Conservation (phyloP, 495 filamentous ascomycete genomes). For the Aspergillus affinis region DNA sequence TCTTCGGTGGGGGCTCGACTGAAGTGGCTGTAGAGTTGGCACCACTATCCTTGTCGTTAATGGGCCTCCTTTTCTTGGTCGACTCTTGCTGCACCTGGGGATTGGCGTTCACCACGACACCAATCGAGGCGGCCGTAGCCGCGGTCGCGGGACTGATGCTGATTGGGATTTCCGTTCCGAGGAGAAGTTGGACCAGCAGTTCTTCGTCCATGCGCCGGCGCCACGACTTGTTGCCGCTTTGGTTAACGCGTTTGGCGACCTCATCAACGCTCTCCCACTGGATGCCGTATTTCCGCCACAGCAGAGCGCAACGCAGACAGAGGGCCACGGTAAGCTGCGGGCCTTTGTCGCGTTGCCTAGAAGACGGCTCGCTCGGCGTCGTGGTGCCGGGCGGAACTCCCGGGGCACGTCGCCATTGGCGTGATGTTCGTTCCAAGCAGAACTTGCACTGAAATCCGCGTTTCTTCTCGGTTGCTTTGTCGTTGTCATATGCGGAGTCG, state of each 20-base stretch:
- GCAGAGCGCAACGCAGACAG: conserved; percentile 81
- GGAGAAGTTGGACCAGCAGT: conserved; percentile 73
- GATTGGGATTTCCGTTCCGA: conserved; percentile 51
- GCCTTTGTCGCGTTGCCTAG: conserved; percentile 69
- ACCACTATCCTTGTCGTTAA: conserved; percentile 48
- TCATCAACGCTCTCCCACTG: conserved; percentile 97
- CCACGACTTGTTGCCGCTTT: conserved; percentile 80
- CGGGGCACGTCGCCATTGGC: conserved; percentile 91
- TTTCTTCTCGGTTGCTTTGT: conserved; percentile 77
- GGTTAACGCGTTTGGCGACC: conserved; percentile 82
- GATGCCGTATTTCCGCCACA: conserved; percentile 94
- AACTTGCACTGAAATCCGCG: conserved; percentile 93
- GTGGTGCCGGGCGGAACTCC: conserved; percentile 68
- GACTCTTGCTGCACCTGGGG: conserved; percentile 47
- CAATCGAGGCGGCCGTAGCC: conserved; percentile 44
- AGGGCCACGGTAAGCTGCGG: conserved; percentile 77
- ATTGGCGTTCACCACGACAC: conserved; percentile 42
- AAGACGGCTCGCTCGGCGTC: conserved; percentile 63
- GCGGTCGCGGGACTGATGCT: conserved; percentile 47
- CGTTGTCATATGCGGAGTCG: conserved; percentile 93
- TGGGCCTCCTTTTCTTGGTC: conserved; percentile 61
- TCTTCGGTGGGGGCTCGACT: conserved; percentile 57
- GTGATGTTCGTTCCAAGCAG: conserved; percentile 72
- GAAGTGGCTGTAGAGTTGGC: conserved; percentile 46
- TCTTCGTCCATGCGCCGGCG: conserved; percentile 90